Base-by-base conservation (phyloP, 495 filamentous ascomycete genomes). In the Rostrohypoxylon terebratum region DNA sequence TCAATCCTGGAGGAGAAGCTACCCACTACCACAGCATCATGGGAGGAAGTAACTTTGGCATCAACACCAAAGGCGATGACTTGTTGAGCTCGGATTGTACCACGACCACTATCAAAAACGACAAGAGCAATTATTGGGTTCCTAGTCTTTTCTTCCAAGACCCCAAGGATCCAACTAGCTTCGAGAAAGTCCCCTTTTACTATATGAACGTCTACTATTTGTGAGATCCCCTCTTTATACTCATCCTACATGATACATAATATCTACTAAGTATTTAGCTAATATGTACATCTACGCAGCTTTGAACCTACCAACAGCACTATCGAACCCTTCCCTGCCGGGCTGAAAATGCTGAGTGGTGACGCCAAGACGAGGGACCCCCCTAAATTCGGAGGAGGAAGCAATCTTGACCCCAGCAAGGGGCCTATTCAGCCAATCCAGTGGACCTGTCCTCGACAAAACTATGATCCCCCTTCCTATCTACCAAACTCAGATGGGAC, bases 41-140 rank as follows among this genome's bases (percentile, higher is more conserved):
- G 79, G 91, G 91, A 23, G 90, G 89, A 63, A 92, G 86, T 79
- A 90, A 87, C 61, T 94, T 94, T 74, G 84, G 86, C 63, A 82
- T 91, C 74, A 84, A 78, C 48, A 90, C 89, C 82, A 83, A 83
- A 47, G 91, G 88, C 61, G 79, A 86, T 51, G 75, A 82, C 28
- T 84, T 91, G 10, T 81, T 85, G 51, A 68, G 81, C 59, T 91
- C 92, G 0, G 80, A 79, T 0, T 96, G 93, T 80, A 90, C 89
- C 55, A 89, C 90, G 9, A 89, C 91, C 68, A 83, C 81, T 9
- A 83, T 90, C 68, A 88, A 85, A 63, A 83, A 85, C 64, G 93
- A 96, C 78, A 82, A 89, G 71, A 91, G 88, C 72, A 90, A 89
- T 79, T 95, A 96, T 82, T 95, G 93, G 93, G 86, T 89, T 51